Base-by-base conservation (phyloP, 192 early-diverging fungal genomes). In the Mortierella hygrophila region DNA sequence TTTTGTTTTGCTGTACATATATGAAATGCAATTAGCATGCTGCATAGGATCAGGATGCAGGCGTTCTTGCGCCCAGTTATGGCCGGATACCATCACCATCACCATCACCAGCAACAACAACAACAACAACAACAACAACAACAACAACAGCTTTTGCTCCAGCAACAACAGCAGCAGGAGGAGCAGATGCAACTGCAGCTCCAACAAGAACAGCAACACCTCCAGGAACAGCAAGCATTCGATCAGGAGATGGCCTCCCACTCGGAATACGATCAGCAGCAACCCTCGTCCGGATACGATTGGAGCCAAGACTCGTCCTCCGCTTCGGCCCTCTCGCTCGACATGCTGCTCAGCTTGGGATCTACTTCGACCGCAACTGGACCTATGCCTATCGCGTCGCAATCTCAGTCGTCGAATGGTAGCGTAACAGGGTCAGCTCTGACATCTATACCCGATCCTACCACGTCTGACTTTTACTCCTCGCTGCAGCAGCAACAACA, bases 1-100 rank as follows among this genome's bases (percentile, higher is more conserved):
- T 52, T 52, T 52, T 2, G 4, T 16, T 52, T 3, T 52, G 15
- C 4, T 46, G 23, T 26, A 7, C 2, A 37, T 23, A 65, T 32
- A 10, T 41, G 13, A 44, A 6, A 47, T 40, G 23, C 37, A 68
- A 32, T 77, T 54, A 82, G 81, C 38, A 82, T 82, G 81, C 76
- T 82, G 29, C 81, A 82, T 77, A 42, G 76, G 71, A 77, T 82
- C 76, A 77, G 81, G 44, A 77, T 82, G 70, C 81, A 82, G 71
- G 55, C 76, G 18, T 82, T 82, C 60, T n/a, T 82, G 80, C 80
- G 80, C 29, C 80, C 80, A 29, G 74, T 76, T 38, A 75, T 82
- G 79, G 41, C 79, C 20, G 80, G 80, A 60, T 82, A 82, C 57
- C 37, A 76, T 47, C 80, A 73, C 68, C 70, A 78, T 55, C 46